These are phyloP conservation scores for Coemansia sp. DNA, from an alignment of 371 early-diverging fungal species.

Conservation along the genomic window DNA sequence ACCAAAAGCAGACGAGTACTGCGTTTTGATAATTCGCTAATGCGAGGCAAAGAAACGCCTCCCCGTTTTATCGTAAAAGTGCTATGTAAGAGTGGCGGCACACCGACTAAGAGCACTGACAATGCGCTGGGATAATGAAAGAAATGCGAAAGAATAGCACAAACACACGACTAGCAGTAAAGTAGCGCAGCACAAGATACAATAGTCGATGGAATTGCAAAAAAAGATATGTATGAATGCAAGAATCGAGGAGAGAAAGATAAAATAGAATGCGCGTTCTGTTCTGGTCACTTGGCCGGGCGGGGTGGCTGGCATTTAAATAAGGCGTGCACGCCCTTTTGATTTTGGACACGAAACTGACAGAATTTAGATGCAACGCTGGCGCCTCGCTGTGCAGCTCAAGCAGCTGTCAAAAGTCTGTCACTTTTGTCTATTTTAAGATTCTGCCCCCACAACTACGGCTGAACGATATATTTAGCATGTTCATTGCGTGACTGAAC, in stretches of 20 bases:
- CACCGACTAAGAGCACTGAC: not conserved
- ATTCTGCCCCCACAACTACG: not conserved
- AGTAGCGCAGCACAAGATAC: not conserved
- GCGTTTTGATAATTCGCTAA: not conserved
- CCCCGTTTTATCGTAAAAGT: not conserved
- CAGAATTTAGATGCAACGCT: not conserved
- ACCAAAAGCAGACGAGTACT: not conserved
- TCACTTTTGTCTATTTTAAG: not conserved
- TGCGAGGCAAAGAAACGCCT: not conserved
- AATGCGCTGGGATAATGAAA: not conserved
- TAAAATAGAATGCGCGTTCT: not conserved
- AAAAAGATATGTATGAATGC: not conserved
- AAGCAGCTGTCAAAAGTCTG: not conserved
- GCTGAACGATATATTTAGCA: too few relatives aligned
- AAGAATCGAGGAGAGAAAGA: not conserved
- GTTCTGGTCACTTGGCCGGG: too few relatives aligned
- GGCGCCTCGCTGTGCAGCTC: too few relatives aligned
- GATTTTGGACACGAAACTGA: not conserved
- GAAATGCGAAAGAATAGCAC: not conserved
- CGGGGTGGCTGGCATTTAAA: too few relatives aligned
- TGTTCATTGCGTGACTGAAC: too few relatives aligned
- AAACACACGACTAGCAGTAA: not conserved
- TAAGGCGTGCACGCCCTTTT: not conserved
- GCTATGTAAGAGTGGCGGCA: not conserved
- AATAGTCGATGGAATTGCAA: not conserved